Evolutionary conservation across 2,329 filamentous ascomycete species (phyloP), one percentile per base, ranked within the genome.

Genomic region (Trichoderma koningii): DNA sequence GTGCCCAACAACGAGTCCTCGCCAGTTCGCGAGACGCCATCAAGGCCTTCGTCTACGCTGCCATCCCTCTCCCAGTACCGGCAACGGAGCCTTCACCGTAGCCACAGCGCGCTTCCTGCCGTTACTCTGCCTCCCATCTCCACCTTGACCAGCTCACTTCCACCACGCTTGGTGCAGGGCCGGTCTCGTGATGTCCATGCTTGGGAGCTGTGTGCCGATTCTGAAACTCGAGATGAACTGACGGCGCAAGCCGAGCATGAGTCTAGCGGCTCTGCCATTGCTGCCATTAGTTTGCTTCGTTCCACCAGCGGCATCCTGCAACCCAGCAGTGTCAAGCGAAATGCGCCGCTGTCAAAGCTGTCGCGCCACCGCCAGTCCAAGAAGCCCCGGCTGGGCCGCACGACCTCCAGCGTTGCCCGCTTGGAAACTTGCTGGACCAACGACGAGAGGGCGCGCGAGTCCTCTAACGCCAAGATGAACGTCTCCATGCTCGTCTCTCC

Each of bases 171-270:
- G 19, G 79, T 80, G 41, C 87, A 88, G 64, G 91, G 91, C 63
- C 86, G 94, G 64, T 97, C 93, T 65, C 88, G 92, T 63, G 91
- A 97, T 75, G 91, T 93, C 19, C 88, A 93, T 57, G 91, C 90
- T 7, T 97, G 94, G 94, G 92, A 96, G 73, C 92, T 92, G 65
- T 93, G 91, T 79, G 94, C 92, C 71, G 92, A 96, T 73, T 88
- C 89, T 7, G 91, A 95, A 69, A 80, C 85, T 59, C 88, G 90
- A 50, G 91, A 92, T 72, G 90, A 92, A 69, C 80, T 97, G 63
- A 93, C 89, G 23, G 85, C 86, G n/a, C 89, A 92, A 69, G 90
- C 91, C 10, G 90, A 94, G 77, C 88, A 91, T 70, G 92, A 96
- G 73, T 86, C 86, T 7, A 91, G 84, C 69, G 92, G 91, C 23